Conservation (phyloP, 768 basidiomycete genomes). For the Pleurotus ostreatus region DNA sequence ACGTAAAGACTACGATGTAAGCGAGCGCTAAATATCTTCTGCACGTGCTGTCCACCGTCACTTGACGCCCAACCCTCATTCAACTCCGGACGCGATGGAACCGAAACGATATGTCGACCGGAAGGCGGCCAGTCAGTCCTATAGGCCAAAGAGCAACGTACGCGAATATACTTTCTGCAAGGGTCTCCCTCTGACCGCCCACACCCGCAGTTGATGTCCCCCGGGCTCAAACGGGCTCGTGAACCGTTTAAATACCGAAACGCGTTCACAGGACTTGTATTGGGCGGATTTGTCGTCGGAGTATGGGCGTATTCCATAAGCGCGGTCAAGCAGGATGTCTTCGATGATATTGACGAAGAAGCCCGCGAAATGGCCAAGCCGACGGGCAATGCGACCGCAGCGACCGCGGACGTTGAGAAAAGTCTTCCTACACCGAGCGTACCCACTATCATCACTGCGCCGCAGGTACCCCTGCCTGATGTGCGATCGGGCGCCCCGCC, state of each 20-base stretch:
- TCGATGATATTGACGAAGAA: slow-evolving; percentile 82
- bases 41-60: too few species aligned
- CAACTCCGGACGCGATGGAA: background rate
- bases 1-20: too few species aligned
- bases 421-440: slow-evolving; percentile 11
- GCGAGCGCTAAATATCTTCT: too few species aligned
- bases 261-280: slow-evolving; percentile 66
- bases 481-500: slow-evolving; percentile 9
- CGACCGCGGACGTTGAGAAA: slow-evolving; percentile 27
- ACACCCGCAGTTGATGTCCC: slow-evolving; percentile 68
- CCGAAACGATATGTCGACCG: slow-evolving; percentile 34
- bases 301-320: slow-evolving; percentile 93
- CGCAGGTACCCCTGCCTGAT: background rate
- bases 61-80: too few species aligned
- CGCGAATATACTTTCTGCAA: slow-evolving; percentile 9
- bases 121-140: slow-evolving; percentile 39
- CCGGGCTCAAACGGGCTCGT: slow-evolving; percentile 83
- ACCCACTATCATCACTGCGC: slow-evolving; percentile 11
- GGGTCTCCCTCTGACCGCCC: background rate
- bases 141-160: slow-evolving; percentile 52
- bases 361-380: slow-evolving; percentile 49
- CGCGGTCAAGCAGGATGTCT: slow-evolving; percentile 92
- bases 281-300: slow-evolving; percentile 72
- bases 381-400: slow-evolving; percentile 18
- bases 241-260: slow-evolving; percentile 80